phyloP scores from a whole-genome alignment of 2,329 filamentous ascomycete genomes.

The Neopestalotiopsis clavispora region DNA sequence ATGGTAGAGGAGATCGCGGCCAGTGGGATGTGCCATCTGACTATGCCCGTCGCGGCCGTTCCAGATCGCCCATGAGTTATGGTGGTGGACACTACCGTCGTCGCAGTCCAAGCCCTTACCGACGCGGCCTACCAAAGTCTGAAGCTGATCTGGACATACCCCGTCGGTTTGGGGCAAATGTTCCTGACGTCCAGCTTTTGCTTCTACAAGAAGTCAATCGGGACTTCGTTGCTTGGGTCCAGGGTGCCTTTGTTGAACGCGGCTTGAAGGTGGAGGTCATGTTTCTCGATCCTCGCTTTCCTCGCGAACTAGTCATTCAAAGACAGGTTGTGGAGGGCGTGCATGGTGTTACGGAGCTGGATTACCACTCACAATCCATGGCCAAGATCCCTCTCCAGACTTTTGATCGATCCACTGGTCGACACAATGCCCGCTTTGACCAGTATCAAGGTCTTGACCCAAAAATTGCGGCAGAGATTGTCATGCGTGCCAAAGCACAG shows the following conservation, averaged over 20 bases:
- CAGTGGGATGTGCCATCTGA: constrained; percentile 38
- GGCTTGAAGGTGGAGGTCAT: constrained; percentile 80
- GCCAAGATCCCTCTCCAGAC: constrained; percentile 82
- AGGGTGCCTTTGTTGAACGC: constrained; percentile 73
- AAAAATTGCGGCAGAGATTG: constrained; percentile 77
- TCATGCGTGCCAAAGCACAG: constrained; percentile 69
- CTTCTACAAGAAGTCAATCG: constrained; percentile 78
- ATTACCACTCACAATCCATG: constrained; percentile 68
- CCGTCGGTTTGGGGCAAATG: constrained; percentile 71
- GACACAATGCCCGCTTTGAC: constrained; percentile 79
- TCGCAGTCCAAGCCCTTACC: constrained; percentile 72
- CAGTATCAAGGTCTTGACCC: constrained; percentile 87
- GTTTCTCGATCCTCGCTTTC: constrained; percentile 76
- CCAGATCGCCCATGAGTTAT: constrained; percentile 67
- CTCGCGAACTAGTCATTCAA: constrained; percentile 79
- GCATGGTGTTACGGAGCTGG: constrained; percentile 79
- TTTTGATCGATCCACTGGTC: constrained; percentile 80
- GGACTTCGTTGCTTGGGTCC: constrained; percentile 83
- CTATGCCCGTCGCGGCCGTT: constrained; percentile 60
- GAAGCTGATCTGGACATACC: constrained; percentile 72
- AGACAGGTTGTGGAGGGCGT: constrained; percentile 90
- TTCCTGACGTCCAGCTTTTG: constrained; percentile 90
- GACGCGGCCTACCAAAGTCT: constrained; percentile 45
- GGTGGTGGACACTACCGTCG: constrained; percentile 62
- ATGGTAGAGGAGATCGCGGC: constrained; percentile 41